Base-by-base conservation (phyloP, 352 stramenopile genomes). In the Pelagophyceae sp. region DNA sequence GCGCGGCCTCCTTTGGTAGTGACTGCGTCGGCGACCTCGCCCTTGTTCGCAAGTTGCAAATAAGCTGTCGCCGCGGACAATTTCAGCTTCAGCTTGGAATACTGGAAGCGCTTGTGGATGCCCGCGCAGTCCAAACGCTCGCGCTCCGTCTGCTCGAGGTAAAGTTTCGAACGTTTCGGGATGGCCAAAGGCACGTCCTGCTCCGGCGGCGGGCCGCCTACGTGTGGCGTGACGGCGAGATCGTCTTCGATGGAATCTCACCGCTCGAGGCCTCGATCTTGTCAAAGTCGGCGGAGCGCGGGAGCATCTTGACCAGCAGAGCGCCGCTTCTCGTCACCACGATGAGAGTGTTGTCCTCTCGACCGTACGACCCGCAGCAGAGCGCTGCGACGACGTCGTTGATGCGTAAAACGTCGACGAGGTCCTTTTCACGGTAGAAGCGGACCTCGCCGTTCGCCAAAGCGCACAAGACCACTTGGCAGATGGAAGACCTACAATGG, bases 151-250 rank as follows among this genome's bases (percentile, higher is more conserved):
- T 95, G 90, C 75, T 96, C 91, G 29, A 96, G 88, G 78, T 94
- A 96, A 60, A 96, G 77, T 31, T 93, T 92, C 40, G 91, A 95
- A 71, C 94, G 95, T 82, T 95, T 95, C 0, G 90, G 90, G 32
- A 96, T 92, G 40, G 92, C 90, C n/a, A 96, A 84, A 6, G 90
- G 90, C 29, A 95, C 91, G 63, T 96, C 91, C 87, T 96, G 90
- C 81, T 95, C 91, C 25, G 89, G 60, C 33, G 90, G 90, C 25
- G 90, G 89, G 0, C 90, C 90, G 31, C 89, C 11, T 86, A 89
- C 37, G 90, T 90, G 6, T 85, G 82, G 11, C 45, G 60, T 54
- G 45, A n/a, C n/a, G n/a, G n/a, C n/a, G n/a, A n/a, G n/a, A n/a
- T n/a, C n/a, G n/a, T n/a, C n/a, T n/a, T n/a, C n/a, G n/a, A n/a